Evolutionary conservation across 768 basidiomycete genomes (phyloP), one percentile per base, ranked within the genome.

Genomic region (Galerina sulciceps): DNA sequence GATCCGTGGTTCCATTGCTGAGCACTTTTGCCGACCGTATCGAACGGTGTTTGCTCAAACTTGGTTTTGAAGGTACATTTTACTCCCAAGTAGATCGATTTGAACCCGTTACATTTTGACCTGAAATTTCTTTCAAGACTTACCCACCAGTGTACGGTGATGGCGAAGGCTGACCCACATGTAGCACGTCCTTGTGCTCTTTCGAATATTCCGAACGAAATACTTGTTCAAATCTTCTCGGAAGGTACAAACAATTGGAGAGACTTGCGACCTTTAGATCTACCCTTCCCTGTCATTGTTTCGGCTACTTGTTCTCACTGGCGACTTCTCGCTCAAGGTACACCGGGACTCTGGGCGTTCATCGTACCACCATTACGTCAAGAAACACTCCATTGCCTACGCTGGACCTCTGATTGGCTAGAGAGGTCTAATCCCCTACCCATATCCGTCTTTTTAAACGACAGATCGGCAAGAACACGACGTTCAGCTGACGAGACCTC

Each of bases 331-430:
- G 58, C 67, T 34, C 47, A 51, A 23, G 51, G 34, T 11, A 60
- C 57, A 3, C 67, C 62, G 15, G 52, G 59, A 34, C 62, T 68
- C 2, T 68, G 67, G 67, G 48, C 55, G n/a, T 59, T 56, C 37
- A 58, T 64, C 26, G 26, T 55, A 15, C 59, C 59, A 14, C 66
- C 64, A n/a, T 18, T 67, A 11, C 56, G 63, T 17, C 48, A 57
- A 43, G 49, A 55, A 22, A 17, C 23, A 10, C 38, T 53, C 5
- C 42, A 22, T 31, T 60, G 60, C 45, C 37, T 58, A 13, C 5
- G 38, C 11, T 60, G 64, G 63, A 64, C 61, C 3, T 40, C 58
- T 35, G 44, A 58, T n/a, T 69, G 67, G 65, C 42, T 67, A 35
- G 23, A 35, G 35, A 61, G 63, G 48, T 66, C 49, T 11, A 5